Conservation (phyloP, 1,284 basidiomycete species). For the Papiliotrema terrestris region DNA sequence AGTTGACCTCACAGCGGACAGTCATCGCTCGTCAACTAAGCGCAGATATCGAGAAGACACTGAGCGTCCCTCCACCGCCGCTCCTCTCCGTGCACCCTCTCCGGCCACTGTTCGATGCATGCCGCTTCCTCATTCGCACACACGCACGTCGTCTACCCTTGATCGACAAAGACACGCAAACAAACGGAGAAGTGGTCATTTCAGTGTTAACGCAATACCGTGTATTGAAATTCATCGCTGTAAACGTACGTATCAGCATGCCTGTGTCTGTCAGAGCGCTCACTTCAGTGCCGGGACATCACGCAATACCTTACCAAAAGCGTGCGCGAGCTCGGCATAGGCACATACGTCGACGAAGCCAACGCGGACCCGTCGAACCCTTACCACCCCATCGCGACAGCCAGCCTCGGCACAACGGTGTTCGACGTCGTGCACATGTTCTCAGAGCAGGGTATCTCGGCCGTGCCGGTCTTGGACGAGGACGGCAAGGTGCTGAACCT, state of each 20-base stretch:
- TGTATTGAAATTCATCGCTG: slow-evolving; percentile 96
- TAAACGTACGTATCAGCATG: slow-evolving; percentile 67
- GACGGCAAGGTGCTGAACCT: slow-evolving; percentile 92
- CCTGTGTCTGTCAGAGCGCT: not conserved
- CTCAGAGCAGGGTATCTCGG: slow-evolving; percentile 89
- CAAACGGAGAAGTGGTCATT: slow-evolving; percentile 91
- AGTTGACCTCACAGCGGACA: no score
- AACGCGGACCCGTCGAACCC: slow-evolving; percentile 53
- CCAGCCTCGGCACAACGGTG: slow-evolving; percentile 85
- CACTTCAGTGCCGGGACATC: slow-evolving; percentile 44
- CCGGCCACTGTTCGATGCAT: slow-evolving; percentile 84
- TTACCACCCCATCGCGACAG: slow-evolving; percentile 87
- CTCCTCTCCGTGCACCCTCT: slow-evolving; percentile 84
- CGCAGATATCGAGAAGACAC: slow-evolving; percentile 81
- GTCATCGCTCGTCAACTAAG: no score
- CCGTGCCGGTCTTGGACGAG: slow-evolving; percentile 92
- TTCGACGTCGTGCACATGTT: slow-evolving; percentile 99
- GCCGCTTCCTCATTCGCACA: slow-evolving; percentile 86
- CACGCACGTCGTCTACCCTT: slow-evolving; percentile 92
- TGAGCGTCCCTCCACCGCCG: slow-evolving; percentile 89
- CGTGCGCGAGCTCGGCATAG: slow-evolving; percentile 83
- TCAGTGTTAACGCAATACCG: slow-evolving; percentile 97
- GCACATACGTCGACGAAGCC: slow-evolving; percentile 70
- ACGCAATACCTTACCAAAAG: slow-evolving; percentile 51
- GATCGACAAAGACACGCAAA: slow-evolving; percentile 89